Evolutionary conservation across 1,139 yeast genomes (phyloP).

Genomic region (Sugiyamaella sp.): DNA sequence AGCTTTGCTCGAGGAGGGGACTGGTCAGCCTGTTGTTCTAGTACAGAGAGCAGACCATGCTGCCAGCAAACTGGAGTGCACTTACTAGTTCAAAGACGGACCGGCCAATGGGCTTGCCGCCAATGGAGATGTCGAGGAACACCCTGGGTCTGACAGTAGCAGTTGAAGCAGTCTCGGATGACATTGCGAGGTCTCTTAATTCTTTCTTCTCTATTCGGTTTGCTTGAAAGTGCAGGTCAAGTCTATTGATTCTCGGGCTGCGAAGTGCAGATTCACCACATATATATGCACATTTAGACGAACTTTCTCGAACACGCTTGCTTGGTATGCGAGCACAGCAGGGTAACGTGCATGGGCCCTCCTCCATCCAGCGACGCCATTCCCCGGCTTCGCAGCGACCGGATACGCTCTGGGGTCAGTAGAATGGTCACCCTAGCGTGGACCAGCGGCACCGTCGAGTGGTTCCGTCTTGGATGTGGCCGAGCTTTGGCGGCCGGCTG

Average conservation of each 20-base stretch:
- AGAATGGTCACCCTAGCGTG: too few species aligned
- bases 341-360: not conserved
- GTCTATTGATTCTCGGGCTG: not conserved
- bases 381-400: too few species aligned
- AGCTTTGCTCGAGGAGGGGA: not conserved
- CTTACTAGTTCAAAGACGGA: constrained; percentile 73
- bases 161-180: not conserved
- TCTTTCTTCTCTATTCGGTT: not conserved
- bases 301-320: constrained; percentile 13
- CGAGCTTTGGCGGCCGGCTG: too few species aligned
- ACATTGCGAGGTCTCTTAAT: not conserved
- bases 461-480: too few species aligned
- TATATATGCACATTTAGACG: constrained; percentile 12
- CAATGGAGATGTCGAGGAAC: constrained; percentile 74
- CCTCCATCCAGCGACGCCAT: too few species aligned
- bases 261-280: not conserved
- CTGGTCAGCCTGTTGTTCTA: too few species aligned
- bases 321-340: not conserved
- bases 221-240: too few species aligned
- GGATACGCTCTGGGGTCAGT: too few species aligned
- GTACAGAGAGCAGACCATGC: too few species aligned
- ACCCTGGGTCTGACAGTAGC: constrained; percentile 50
- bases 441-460: too few species aligned
- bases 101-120: constrained; percentile 67
- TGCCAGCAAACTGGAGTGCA: too few species aligned